Evolutionary conservation across 2,329 filamentous ascomycete species (phyloP).

Genomic region (Cordyceps fumosorosea): DNA sequence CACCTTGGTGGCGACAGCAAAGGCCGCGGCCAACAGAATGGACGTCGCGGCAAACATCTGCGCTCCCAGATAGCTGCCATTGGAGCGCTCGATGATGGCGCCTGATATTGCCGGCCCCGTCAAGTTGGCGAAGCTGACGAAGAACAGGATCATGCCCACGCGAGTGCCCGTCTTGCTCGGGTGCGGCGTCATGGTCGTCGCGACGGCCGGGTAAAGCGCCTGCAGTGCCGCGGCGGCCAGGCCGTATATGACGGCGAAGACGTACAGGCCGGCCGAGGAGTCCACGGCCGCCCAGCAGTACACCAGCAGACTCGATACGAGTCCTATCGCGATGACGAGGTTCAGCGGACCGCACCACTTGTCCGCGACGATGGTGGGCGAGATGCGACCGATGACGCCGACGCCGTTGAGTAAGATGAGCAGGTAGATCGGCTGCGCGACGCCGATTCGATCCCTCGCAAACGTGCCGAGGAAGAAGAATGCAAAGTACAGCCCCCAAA

Average conservation of each 20-base stretch:
- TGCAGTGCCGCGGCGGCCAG: constrained; percentile 43
- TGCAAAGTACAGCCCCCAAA: constrained; percentile 33
- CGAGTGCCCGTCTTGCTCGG: constrained; percentile 26
- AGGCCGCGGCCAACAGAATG: constrained; percentile 45
- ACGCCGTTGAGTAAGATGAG: constrained; percentile 41
- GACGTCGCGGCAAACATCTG: constrained; percentile 46
- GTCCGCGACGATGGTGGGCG: constrained; percentile 43
- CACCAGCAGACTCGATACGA: constrained; percentile 19
- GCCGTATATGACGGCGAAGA: constrained; percentile 38
- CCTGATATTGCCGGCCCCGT: constrained; percentile 25
- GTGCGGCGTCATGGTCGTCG: constrained; percentile 34
- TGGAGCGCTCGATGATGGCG: constrained; percentile 10
- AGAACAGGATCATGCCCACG: constrained; percentile 30
- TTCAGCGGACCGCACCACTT: constrained; percentile 45
- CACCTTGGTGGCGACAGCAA: constrained; percentile 39
- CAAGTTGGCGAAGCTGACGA: constrained; percentile 25
- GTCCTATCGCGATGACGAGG: constrained; percentile 34
- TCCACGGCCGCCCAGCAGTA: constrained; percentile 26
- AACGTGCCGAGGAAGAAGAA: constrained; percentile 46
- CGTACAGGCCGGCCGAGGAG: constrained; percentile 20
- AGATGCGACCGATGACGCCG: constrained; percentile 41
- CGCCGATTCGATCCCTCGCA: constrained; percentile 27
- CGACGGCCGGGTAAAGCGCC: constrained; percentile 42
- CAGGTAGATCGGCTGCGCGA: constrained; percentile 19
- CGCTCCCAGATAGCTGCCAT: constrained; percentile 17